A percentile compares a stretch with the other conserved stretches of the same genome.
Evolutionary conservation across 148 eudicot species (phyloP).

Genomic region (Limonium bicolor): DNA sequence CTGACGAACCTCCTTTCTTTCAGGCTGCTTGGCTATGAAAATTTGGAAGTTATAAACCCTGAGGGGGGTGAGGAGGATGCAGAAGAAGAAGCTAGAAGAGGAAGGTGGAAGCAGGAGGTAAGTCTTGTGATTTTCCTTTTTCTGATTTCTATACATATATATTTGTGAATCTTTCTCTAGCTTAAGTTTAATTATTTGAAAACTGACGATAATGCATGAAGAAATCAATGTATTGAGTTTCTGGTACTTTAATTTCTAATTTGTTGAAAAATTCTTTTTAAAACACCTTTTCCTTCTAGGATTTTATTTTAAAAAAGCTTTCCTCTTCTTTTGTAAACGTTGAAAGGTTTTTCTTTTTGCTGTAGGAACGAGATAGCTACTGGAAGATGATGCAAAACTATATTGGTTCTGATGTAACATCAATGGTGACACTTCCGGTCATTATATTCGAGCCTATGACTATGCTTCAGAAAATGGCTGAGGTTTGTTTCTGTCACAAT

Average conservation of each 20-base stretch:
- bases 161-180: too few relatives aligned
- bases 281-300: too few relatives aligned
- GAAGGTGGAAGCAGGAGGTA: constrained; percentile 94
- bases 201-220: too few relatives aligned
- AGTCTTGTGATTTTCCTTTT: neutral
- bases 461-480: constrained; percentile 97
- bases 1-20: too few relatives aligned
- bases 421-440: constrained; percentile 97
- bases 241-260: too few relatives aligned
- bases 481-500: constrained; percentile 37
- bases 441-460: constrained; percentile 99
- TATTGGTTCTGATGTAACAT: constrained; percentile 87
- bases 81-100: constrained; percentile 83
- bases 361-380: constrained; percentile 90
- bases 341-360: too few relatives aligned
- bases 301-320: too few relatives aligned
- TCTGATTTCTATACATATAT: neutral
- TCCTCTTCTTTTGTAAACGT: too few relatives aligned
- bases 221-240: too few relatives aligned
- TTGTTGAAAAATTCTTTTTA: too few relatives aligned
- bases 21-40: constrained; percentile 72
- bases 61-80: constrained; percentile 91
- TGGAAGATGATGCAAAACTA: constrained; percentile 98
- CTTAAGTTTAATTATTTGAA: too few relatives aligned
- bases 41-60: constrained; percentile 87